Conservation (phyloP, 495 filamentous ascomycete species). For the Penicillium alfredii region DNA sequence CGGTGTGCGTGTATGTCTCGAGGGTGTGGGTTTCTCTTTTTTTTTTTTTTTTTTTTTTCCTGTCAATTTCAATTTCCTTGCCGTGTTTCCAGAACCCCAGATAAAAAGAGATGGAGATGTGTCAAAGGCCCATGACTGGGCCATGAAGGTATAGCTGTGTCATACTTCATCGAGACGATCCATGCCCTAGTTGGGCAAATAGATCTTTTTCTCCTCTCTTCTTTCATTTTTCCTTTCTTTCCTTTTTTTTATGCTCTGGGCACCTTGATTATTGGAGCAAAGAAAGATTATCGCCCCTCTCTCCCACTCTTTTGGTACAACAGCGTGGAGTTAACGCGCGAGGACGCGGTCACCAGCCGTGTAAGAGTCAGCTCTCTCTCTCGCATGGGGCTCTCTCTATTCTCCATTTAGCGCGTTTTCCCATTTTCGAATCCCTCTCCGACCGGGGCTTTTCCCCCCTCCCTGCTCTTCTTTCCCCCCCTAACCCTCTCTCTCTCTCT, state of each 20-base stretch:
- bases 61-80: slow-evolving; percentile 14
- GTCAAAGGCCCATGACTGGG: not conserved
- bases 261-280: too few relatives aligned
- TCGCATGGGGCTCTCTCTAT: slow-evolving; percentile 6
- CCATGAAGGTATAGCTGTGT: slow-evolving; percentile 6
- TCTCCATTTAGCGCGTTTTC: too few relatives aligned
- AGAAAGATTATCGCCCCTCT: too few relatives aligned
- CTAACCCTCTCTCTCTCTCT: slow-evolving; percentile 3
- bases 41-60: slow-evolving; percentile 13
- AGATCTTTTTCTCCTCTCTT: too few relatives aligned
- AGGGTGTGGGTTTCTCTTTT: not conserved
- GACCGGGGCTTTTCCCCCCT: too few relatives aligned
- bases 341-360: too few relatives aligned
- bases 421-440: too few relatives aligned
- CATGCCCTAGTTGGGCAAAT: too few relatives aligned
- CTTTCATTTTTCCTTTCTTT: not conserved
- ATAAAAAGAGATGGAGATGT: slow-evolving; percentile 5
- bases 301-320: too few relatives aligned
- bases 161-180: slow-evolving; percentile 8
- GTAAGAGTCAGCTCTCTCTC: too few relatives aligned
- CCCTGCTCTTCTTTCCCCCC: not conserved
- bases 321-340: too few relatives aligned
- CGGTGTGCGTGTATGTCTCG: slow-evolving; percentile 11
- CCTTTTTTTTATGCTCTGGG: not conserved
- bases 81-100: slow-evolving; percentile 31